Percentiles rank a stretch among this genome's conserved stretches.
Conservation (phyloP, 495 filamentous ascomycete species). For the Lophiotrema nucula region DNA sequence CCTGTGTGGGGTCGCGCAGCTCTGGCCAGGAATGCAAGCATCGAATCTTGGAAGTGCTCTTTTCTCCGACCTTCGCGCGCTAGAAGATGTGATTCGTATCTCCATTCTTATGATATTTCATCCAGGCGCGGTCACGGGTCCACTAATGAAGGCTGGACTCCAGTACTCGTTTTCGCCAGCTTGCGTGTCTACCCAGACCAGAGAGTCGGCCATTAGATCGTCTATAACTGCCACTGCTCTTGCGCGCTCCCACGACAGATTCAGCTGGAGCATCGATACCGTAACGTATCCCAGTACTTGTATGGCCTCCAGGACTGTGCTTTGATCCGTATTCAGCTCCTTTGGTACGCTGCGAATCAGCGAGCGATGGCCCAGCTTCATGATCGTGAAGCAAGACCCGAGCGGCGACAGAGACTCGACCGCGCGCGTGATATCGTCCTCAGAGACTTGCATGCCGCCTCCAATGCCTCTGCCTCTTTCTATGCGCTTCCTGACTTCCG, state of each 20-base stretch:
- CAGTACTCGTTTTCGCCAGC: constrained; percentile 90
- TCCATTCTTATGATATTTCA: no score
- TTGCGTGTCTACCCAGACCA: constrained; percentile 94
- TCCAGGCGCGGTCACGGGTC: background rate
- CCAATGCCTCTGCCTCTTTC: constrained; percentile 68
- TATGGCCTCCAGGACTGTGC: constrained; percentile 83
- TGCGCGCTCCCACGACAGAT: constrained; percentile 80
- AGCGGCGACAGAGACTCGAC: constrained; percentile 85
- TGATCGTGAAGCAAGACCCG: constrained; percentile 79
- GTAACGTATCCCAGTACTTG: constrained; percentile 84
- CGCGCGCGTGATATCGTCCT: constrained; percentile 87
- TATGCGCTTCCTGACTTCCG: constrained; percentile 73
- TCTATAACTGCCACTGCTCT: constrained; percentile 85
- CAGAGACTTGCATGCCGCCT: constrained; percentile 71
- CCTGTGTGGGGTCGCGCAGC: no score
- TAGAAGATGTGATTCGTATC: no score
- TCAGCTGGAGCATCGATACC: constrained; percentile 87
- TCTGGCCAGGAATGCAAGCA: no score
- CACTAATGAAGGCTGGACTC: constrained; percentile 70
- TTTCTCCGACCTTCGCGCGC: no score
- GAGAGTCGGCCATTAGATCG: constrained; percentile 82
- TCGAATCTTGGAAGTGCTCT: no score
- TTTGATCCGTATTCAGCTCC: constrained; percentile 93
- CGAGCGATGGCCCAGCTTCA: constrained; percentile 74
- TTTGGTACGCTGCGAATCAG: constrained; percentile 94